These are phyloP conservation scores for Metroxylon sagu DNA, from an alignment of 176 grass and related monocot species.

Conservation along the genomic window DNA sequence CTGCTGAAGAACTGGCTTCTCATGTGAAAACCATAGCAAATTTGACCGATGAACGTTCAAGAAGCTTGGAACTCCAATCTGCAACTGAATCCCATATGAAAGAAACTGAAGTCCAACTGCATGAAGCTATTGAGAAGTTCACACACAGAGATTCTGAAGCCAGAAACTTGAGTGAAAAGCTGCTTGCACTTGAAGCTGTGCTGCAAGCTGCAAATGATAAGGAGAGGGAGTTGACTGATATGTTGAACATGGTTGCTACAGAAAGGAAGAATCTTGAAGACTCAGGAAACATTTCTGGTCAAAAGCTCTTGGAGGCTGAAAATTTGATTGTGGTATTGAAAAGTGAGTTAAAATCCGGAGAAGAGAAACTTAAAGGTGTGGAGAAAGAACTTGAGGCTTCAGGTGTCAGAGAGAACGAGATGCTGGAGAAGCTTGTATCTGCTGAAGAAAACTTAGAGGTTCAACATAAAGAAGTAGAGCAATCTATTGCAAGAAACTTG, in stretches of 20 bases:
- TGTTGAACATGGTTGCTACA: constrained; percentile 44
- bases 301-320: constrained; percentile 48
- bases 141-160: constrained; percentile 51
- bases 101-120: constrained; percentile 35
- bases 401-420: constrained; percentile 36
- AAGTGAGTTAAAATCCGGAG: constrained; percentile 39
- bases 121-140: constrained; percentile 26
- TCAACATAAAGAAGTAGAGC: constrained; percentile 50
- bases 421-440: constrained; percentile 63
- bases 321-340: constrained; percentile 33
- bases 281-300: constrained; percentile 29
- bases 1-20: constrained; percentile 25
- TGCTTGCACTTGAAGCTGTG: constrained; percentile 28
- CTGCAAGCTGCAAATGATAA: constrained; percentile 41
- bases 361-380: constrained; percentile 40
- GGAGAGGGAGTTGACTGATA: constrained; percentile 33
- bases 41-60: constrained; percentile 39
- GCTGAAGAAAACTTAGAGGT: constrained; percentile 62
- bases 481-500: constrained; percentile 62
- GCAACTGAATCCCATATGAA: constrained; percentile 25
- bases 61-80: constrained; percentile 37
- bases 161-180: constrained; percentile 44
- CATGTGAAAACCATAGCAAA: constrained; percentile 33
- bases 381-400: constrained; percentile 42
- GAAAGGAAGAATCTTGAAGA: constrained; percentile 70